Evolutionary conservation across 176 grass and related monocot species (phyloP).

Genomic region (Melocanna baccifera): DNA sequence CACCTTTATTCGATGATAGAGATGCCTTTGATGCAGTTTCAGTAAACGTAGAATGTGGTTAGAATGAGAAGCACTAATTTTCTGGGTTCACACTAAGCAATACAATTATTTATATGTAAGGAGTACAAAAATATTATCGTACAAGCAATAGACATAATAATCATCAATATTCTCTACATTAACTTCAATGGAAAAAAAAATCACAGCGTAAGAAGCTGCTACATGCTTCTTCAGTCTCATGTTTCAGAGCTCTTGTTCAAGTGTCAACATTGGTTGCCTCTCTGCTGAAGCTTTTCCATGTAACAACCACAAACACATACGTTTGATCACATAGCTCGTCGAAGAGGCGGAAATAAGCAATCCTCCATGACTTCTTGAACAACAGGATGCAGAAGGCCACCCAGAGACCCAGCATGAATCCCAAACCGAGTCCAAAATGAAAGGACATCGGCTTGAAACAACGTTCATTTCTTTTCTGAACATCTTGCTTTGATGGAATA

Average conservation of each 20-base stretch:
- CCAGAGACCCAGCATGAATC: slow-evolving; percentile 35
- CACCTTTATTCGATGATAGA: too few species aligned
- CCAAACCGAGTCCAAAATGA: background rate
- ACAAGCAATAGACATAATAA: background rate
- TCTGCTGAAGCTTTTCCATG: background rate
- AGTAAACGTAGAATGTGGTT: too few species aligned
- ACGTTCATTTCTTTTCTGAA: too few species aligned
- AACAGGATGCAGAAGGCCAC: slow-evolving; percentile 4
- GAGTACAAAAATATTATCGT: background rate
- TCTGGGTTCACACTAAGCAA: background rate
- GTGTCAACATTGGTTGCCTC: background rate
- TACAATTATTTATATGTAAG: background rate
- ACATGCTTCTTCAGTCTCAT: background rate
- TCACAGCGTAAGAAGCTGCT: background rate
- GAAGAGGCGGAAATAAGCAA: slow-evolving; percentile 6
- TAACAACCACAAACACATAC: background rate
- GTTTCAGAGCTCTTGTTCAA: background rate
- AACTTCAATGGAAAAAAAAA: background rate
- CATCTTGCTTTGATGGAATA: background rate
- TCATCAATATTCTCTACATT: background rate
- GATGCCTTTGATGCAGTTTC: too few species aligned
- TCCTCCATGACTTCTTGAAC: slow-evolving; percentile 30
- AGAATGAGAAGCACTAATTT: background rate
- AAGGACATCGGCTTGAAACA: background rate
- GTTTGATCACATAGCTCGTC: background rate